phyloP scores from a whole-genome alignment of 2,329 filamentous ascomycete genomes.

The Epichloe aotearoae region DNA sequence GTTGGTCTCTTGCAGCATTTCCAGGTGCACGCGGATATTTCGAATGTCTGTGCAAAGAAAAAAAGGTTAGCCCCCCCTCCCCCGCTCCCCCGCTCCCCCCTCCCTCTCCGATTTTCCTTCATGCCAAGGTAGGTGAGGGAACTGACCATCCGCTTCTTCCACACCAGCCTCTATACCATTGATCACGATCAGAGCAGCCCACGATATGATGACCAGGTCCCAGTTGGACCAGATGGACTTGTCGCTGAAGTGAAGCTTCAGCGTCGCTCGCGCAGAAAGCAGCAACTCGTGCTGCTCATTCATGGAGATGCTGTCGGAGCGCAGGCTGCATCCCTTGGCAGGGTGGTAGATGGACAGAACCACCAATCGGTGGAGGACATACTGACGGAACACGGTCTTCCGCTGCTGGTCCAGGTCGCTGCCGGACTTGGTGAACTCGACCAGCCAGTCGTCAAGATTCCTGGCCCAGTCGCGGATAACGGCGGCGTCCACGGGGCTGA shows the following conservation, averaged over 20 bases:
- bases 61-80: too few relatives aligned
- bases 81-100: too few relatives aligned
- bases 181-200: slow-evolving; percentile 29
- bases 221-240: slow-evolving; percentile 30
- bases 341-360: slow-evolving; percentile 31
- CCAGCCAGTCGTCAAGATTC: slow-evolving; percentile 28
- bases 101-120: too few relatives aligned
- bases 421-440: slow-evolving; percentile 21
- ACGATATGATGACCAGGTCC: slow-evolving; percentile 30
- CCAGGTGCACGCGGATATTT: slow-evolving; percentile 17
- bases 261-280: slow-evolving; percentile 25
- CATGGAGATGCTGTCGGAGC: slow-evolving; percentile 22
- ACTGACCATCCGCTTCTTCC: slow-evolving; percentile 23
- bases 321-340: slow-evolving; percentile 24
- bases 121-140: too few relatives aligned
- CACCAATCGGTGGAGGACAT: slow-evolving; percentile 26
- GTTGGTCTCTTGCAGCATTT: slow-evolving; percentile 16
- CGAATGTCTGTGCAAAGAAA: slow-evolving; percentile 11
- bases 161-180: slow-evolving; percentile 27
- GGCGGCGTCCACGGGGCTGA: slow-evolving; percentile 25
- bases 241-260: slow-evolving; percentile 27
- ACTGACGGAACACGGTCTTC: slow-evolving; percentile 25
- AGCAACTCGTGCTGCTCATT: slow-evolving; percentile 27
- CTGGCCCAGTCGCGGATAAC: slow-evolving; percentile 29
- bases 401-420: slow-evolving; percentile 21